phyloP scores from a whole-genome alignment of 2,329 filamentous ascomycete species.

The Fusarium robinianum region DNA sequence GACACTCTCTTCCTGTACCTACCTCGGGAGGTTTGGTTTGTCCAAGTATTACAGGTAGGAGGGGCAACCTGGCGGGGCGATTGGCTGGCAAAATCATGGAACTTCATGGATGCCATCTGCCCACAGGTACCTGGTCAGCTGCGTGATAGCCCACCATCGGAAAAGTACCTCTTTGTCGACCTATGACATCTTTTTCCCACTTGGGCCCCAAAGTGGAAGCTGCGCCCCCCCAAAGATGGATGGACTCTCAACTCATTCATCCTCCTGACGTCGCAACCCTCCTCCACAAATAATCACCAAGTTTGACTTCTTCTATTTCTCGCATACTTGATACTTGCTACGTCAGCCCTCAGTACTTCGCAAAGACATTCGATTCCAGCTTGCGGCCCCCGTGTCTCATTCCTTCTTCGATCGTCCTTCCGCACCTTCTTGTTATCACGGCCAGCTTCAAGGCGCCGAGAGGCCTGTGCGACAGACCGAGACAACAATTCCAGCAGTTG shows the following conservation, averaged over 20 bases:
- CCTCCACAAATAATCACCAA: conserved; percentile 20
- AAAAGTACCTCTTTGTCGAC: conserved; percentile 16
- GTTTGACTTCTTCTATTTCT: conserved; percentile 20
- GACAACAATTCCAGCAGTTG: conserved; percentile 15
- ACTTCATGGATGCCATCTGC: conserved; percentile 11
- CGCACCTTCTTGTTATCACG: neutral
- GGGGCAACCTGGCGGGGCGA: conserved; percentile 37
- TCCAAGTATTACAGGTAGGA: conserved; percentile 30
- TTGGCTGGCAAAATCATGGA: conserved; percentile 5
- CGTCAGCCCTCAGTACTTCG: conserved; percentile 8
- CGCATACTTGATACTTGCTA: conserved; percentile 15
- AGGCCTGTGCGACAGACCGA: conserved; percentile 31
- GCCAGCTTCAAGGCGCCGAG: conserved; percentile 22
- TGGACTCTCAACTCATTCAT: conserved; percentile 27
- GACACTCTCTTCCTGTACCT: no score
- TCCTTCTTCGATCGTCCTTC: neutral
- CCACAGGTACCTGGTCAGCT: conserved; percentile 14
- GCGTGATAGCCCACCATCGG: neutral
- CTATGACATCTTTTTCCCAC: conserved; percentile 33
- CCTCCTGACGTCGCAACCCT: conserved; percentile 32
- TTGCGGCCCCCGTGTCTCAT: conserved; percentile 9
- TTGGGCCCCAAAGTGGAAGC: conserved; percentile 31
- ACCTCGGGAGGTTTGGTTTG: no score
- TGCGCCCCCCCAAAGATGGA: conserved; percentile 33
- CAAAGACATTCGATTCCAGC: conserved; percentile 3